These are phyloP conservation scores for Candida xiaguanensis DNA, from an alignment of 805 yeast species.

Conservation along the genomic window DNA sequence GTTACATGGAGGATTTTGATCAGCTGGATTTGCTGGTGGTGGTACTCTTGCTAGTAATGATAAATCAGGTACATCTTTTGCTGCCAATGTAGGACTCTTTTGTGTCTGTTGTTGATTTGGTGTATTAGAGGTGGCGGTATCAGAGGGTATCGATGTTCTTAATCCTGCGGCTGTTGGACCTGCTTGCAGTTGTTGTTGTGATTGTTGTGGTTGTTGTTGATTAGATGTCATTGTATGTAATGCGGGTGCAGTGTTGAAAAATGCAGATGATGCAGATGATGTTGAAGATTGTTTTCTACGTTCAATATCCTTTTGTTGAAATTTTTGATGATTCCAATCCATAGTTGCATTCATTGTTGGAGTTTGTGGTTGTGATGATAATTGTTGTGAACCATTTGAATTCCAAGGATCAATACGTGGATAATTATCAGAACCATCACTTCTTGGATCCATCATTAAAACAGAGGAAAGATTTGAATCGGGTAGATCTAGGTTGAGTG, in stretches of 20 bases:
- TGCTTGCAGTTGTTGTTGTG: slow-evolving; percentile 6
- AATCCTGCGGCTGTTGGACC: slow-evolving; percentile 4
- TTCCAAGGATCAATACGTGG: slow-evolving; percentile 45
- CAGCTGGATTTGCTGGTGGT: slow-evolving; percentile 96
- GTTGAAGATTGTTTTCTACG: slow-evolving; percentile 36
- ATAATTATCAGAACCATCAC: slow-evolving; percentile 45
- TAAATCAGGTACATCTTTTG: slow-evolving; percentile 54
- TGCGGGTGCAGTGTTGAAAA: slow-evolving; percentile 35
- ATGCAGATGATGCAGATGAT: slow-evolving; percentile 40
- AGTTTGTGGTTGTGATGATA: slow-evolving; percentile 30
- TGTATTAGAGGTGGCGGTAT: slow-evolving; percentile 8
- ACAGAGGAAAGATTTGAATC: slow-evolving; percentile 36
- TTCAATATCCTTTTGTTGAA: slow-evolving; percentile 16
- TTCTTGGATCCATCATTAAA: slow-evolving; percentile 43
- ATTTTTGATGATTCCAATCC: slow-evolving; percentile 26
- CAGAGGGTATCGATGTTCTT: slow-evolving; percentile 5
- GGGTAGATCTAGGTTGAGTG: slow-evolving; percentile 28
- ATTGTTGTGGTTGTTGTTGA: background rate
- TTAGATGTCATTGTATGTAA: slow-evolving; percentile 7
- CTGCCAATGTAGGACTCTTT: slow-evolving; percentile 11
- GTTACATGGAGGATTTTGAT: slow-evolving; percentile 98
- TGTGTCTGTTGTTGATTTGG: slow-evolving; percentile 10
- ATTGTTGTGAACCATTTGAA: slow-evolving; percentile 22
- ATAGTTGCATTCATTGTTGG: slow-evolving; percentile 26
- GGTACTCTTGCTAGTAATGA: slow-evolving; percentile 76